phyloP scores from a whole-genome alignment of 2,329 filamentous ascomycete species.

The Alternaria brassicicola region DNA sequence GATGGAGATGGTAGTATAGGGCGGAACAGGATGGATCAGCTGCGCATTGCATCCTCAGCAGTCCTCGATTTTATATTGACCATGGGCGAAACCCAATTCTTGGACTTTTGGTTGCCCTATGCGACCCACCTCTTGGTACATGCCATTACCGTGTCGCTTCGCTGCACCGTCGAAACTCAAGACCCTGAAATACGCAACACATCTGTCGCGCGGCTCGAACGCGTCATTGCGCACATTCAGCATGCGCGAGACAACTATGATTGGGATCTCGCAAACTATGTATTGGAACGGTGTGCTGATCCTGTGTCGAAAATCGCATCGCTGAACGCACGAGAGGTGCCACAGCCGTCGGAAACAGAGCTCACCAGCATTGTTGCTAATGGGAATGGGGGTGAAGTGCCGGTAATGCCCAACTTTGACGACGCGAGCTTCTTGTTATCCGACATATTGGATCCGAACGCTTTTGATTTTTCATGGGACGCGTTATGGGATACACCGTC shows the following conservation, averaged over 20 bases:
- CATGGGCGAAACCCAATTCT: conserved; percentile 55
- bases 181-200: conserved; percentile 54
- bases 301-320: conserved; percentile 46
- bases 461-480: conserved; percentile 48
- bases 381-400: conserved; percentile 4
- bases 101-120: conserved; percentile 59
- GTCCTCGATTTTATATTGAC: conserved; percentile 59
- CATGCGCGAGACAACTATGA: conserved; percentile 57
- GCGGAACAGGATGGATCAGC: conserved; percentile 50
- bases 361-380: conserved; percentile 18
- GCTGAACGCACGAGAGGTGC: conserved; percentile 29
- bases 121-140: conserved; percentile 61
- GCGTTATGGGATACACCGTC: conserved; percentile 46
- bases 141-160: conserved; percentile 59
- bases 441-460: conserved; percentile 42
- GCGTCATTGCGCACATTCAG: conserved; percentile 56
- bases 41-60: conserved; percentile 57
- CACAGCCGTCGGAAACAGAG: conserved; percentile 28
- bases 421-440: conserved; percentile 38
- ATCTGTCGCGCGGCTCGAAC: conserved; percentile 56
- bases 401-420: conserved; percentile 30
- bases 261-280: conserved; percentile 63
- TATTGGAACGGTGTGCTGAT: conserved; percentile 53
- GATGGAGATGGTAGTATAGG: conserved; percentile 30
- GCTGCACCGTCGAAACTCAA: conserved; percentile 59